Evolutionary conservation across 495 filamentous ascomycete species (phyloP).

Genomic region (Achaetomiella virescens): DNA sequence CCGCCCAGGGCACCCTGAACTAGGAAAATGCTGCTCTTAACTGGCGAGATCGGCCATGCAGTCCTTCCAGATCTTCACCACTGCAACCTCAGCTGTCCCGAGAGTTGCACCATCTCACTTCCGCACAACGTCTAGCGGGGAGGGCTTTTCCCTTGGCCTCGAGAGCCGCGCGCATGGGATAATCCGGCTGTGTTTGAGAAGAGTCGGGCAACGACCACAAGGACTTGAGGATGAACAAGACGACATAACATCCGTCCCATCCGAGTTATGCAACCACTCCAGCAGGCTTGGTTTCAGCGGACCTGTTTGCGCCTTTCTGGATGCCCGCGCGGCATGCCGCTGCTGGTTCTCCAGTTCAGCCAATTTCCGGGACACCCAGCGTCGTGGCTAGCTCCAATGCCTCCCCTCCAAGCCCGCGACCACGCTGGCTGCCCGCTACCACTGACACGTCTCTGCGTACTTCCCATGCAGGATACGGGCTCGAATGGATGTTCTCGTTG

Average conservation of each 20-base stretch:
- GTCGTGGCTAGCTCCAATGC: not conserved
- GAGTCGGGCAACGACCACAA: not conserved
- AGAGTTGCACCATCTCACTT: too few relatives aligned
- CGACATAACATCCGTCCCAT: constrained; percentile 13
- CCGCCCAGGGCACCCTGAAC: too few relatives aligned
- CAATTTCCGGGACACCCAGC: constrained; percentile 11
- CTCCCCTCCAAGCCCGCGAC: not conserved
- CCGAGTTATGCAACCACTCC: constrained; percentile 18
- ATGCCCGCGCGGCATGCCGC: not conserved
- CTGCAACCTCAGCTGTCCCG: too few relatives aligned
- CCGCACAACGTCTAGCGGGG: too few relatives aligned
- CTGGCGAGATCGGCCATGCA: not conserved
- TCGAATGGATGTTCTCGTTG: too few relatives aligned
- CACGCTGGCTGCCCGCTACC: too few relatives aligned
- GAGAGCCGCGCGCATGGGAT: not conserved
- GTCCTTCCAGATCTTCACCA: not conserved
- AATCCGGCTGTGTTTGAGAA: constrained; percentile 29
- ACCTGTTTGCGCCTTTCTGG: not conserved
- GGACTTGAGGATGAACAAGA: not conserved
- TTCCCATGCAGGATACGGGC: not conserved
- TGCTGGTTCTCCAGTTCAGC: constrained; percentile 24
- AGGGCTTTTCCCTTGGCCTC: not conserved
- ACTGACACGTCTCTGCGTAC: not conserved
- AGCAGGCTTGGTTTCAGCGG: constrained; percentile 29
- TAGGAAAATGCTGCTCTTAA: not conserved